A percentile compares a stretch with the other conserved stretches of the same genome.
phyloP scores from a whole-genome alignment of 495 filamentous ascomycete genomes.

The Hypoxylon intermedium region DNA sequence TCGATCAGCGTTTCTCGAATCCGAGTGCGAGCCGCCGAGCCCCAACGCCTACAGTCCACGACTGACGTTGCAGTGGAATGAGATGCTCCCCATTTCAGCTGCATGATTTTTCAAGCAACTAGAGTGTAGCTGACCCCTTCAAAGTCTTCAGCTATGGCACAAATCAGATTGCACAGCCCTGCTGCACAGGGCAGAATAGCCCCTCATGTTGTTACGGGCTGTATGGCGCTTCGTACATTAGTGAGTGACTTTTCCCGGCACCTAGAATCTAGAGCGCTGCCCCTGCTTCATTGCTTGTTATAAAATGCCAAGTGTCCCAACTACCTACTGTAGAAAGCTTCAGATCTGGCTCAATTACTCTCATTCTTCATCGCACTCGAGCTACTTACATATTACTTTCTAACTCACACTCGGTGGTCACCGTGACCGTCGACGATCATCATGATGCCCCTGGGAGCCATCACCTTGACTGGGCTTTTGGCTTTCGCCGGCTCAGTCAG shows the following conservation, averaged over 20 bases:
- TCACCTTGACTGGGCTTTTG: slow-evolving; percentile 8
- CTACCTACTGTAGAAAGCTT: not conserved
- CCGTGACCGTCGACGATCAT: not conserved
- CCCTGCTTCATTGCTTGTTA: not conserved
- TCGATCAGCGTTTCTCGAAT: not conserved
- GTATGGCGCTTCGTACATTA: not conserved
- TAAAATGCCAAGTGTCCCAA: slow-evolving; percentile 20
- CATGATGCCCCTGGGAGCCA: slow-evolving; percentile 7
- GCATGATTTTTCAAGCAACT: not conserved
- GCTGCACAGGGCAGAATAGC: not conserved
- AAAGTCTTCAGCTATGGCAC: not conserved
- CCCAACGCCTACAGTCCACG: not conserved
- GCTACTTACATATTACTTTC: not conserved
- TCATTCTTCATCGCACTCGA: not conserved
- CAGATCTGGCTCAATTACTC: slow-evolving; percentile 3
- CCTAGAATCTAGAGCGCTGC: not conserved
- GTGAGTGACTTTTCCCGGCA: not conserved
- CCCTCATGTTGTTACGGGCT: not conserved
- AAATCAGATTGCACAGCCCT: not conserved
- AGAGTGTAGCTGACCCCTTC: not conserved
- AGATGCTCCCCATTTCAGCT: not conserved
- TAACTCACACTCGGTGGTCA: not conserved
- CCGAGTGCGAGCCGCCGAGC: no score
- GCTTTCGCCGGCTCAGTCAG: slow-evolving; percentile 9
- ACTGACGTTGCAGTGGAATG: not conserved